A percentile compares a stretch with the other conserved stretches of the same genome.
These are phyloP conservation scores for Ceratobasidium sp. DNA, from an alignment of 1,284 basidiomycete species.

Conservation along the genomic window DNA sequence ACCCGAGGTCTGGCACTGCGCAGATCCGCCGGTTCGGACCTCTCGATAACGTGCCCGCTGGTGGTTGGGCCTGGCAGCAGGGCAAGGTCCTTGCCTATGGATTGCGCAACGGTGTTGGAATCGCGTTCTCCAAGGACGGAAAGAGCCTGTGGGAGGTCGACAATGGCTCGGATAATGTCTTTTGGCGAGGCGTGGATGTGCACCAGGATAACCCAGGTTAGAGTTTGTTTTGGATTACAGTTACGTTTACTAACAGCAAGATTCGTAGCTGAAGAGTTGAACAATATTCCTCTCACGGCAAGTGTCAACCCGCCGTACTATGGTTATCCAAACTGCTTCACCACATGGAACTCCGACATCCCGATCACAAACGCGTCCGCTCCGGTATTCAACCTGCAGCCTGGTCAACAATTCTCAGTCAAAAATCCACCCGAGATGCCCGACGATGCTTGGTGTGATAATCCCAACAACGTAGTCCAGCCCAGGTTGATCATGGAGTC, in stretches of 20 bases:
- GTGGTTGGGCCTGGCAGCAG: conserved; percentile 51
- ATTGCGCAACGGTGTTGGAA: conserved; percentile 60
- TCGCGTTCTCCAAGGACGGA: conserved; percentile 54
- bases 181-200: conserved; percentile 20
- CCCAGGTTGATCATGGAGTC: not conserved
- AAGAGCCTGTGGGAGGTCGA: conserved; percentile 57
- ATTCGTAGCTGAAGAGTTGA: conserved; percentile 37
- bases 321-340: conserved; percentile 37
- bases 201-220: conserved; percentile 38
- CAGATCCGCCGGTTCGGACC: conserved; percentile 55
- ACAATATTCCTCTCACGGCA: conserved; percentile 9
- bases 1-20: too few relatives aligned
- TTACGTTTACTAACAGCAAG: not conserved
- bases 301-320: conserved; percentile 2
- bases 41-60: conserved; percentile 24
- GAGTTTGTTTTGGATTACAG: not conserved
- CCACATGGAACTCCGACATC: conserved; percentile 4
- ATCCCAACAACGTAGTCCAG: not conserved
- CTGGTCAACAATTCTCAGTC: conserved; percentile 31
- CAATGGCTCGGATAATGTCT: conserved; percentile 54
- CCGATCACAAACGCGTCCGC: not conserved
- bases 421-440: not conserved
- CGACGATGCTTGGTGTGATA: conserved; percentile 36
- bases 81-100: conserved; percentile 58
- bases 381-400: not conserved